Percentiles rank a stretch among this genome's conserved stretches.
Evolutionary conservation across 257 asterid genomes (phyloP).

Genomic region (Mitragyna speciosa): DNA sequence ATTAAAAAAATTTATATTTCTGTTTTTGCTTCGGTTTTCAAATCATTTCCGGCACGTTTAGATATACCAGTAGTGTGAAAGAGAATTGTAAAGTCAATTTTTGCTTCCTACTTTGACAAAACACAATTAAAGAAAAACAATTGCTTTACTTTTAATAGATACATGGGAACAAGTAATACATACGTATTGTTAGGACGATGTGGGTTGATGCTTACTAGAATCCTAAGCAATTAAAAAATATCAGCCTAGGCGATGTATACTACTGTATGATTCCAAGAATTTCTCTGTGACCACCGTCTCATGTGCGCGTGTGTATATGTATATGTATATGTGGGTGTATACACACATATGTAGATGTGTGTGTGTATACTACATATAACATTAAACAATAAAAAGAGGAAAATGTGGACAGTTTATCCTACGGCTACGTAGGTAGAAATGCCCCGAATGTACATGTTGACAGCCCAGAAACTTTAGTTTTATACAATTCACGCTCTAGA

Average conservation of each 20-base stretch:
- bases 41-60: not conserved
- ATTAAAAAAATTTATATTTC: not conserved
- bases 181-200: not conserved
- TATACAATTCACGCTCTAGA: too few relatives aligned
- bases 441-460: too few relatives aligned
- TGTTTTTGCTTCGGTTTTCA: not conserved
- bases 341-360: too few relatives aligned
- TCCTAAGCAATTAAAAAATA: not conserved
- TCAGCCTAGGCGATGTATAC: not conserved
- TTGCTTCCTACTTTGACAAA: not conserved
- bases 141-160: not conserved
- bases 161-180: not conserved
- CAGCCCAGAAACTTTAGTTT: too few relatives aligned
- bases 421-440: too few relatives aligned
- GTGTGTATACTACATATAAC: too few relatives aligned
- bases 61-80: not conserved
- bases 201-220: not conserved
- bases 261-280: not conserved
- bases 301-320: too few relatives aligned
- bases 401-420: too few relatives aligned
- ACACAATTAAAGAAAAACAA: not conserved
- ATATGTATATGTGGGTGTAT: too few relatives aligned
- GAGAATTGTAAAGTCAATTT: not conserved
- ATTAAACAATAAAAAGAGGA: too few relatives aligned
- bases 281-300: too few relatives aligned